These are phyloP conservation scores for Lojkania enalia DNA, from an alignment of 2,329 filamentous ascomycete species.

Conservation along the genomic window DNA sequence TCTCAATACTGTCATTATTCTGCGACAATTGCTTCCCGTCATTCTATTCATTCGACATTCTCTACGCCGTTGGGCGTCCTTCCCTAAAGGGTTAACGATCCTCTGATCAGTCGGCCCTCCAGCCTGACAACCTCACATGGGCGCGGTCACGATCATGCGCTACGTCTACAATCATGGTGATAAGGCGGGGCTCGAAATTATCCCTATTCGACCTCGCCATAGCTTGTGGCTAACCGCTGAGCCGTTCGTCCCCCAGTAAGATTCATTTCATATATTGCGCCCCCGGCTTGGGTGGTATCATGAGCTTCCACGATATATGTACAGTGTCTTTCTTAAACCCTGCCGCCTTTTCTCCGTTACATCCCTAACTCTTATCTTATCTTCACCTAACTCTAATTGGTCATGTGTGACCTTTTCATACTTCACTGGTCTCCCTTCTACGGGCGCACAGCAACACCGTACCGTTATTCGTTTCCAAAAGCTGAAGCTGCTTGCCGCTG, in stretches of 20 bases:
- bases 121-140: constrained; percentile 29
- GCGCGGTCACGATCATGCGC: constrained; percentile 24
- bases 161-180: constrained; percentile 11
- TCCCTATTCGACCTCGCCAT: constrained; percentile 10
- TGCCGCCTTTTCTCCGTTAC: constrained; percentile 19
- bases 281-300: constrained; percentile 35
- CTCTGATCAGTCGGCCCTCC: constrained; percentile 23
- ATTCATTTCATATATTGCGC: constrained; percentile 17
- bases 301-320: constrained; percentile 16
- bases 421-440: neutral
- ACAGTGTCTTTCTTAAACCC: constrained; percentile 17
- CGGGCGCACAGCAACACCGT: neutral
- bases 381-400: constrained; percentile 6
- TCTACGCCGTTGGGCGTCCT: constrained; percentile 2
- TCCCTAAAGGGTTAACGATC: constrained; percentile 4
- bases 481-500: neutral
- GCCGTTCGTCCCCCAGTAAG: constrained; percentile 2
- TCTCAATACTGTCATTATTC: constrained; percentile 3
- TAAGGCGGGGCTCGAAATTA: constrained; percentile 21
- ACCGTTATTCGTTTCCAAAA: neutral
- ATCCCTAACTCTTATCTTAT: constrained; percentile 20
- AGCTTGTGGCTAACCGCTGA: constrained; percentile 6
- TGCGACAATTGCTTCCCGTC: neutral
- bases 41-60: neutral
- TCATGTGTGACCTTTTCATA: neutral